Evolutionary conservation across 2,329 filamentous ascomycete genomes (phyloP), one percentile per base, ranked within the genome.

Genomic region (Zymoseptoria pseudotritici): DNA sequence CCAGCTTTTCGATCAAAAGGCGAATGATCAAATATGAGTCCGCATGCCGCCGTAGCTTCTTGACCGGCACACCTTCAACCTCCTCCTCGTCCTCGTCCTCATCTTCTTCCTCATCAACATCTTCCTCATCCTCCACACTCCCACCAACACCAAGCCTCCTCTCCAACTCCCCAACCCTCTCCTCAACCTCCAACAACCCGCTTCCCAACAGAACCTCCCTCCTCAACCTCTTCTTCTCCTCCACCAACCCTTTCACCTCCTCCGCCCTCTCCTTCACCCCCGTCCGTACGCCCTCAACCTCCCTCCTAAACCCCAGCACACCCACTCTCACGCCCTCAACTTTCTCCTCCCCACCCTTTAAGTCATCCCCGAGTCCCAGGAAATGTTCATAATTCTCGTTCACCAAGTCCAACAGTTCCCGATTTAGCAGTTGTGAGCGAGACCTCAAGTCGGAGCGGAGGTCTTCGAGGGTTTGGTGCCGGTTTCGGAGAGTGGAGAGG

Each of bases 351-450:
- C 95, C 95, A 2, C 92, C 92, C 57, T 85, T 84, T 51, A 99
- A 77, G 67, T 91, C 89, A 53, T 83, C 85, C 0, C 94, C 95
- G 0, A 99, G 77, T 0, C 86, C 87, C 4, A 99, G 76, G 68
- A 99, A 99, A 59, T 93, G 89, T 54, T 91, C 88, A 73, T 99
- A 97, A 75, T 99, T 96, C 56, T 88, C 84, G 72, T 99, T 99
- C 66, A 99, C 94, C 7, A 99, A 84, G 76, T 97, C 93, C 19
- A 99, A 81, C 2, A 99, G 82, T 77, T 99, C 94, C 63, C 88
- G 85, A 69, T 87, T 89, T 62, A 99, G 86, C 20, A 87, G 82
- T 67, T 89, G 84, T 66, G 87, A 90, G 56, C 95, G 83, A 60
- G 91, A 85, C 52, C 92, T 87, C 17, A 99, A 81, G 70, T 99